Percentiles rank a stretch among this genome's conserved stretches.
These are phyloP conservation scores for Ustilaginoidea virens DNA, from an alignment of 2,329 filamentous ascomycete genomes.

Conservation along the genomic window DNA sequence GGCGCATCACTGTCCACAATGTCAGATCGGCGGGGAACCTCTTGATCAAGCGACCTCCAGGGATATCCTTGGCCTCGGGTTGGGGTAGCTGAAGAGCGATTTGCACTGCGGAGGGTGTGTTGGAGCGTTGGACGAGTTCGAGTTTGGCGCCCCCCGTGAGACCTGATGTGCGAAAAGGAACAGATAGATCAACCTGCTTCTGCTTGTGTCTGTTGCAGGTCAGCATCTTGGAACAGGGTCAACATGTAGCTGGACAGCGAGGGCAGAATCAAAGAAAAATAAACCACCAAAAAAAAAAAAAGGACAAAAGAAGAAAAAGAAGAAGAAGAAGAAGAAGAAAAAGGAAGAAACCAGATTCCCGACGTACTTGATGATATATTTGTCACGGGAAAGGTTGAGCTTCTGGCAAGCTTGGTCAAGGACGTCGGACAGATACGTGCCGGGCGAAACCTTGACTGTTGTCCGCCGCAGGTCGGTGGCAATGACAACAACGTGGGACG, in stretches of 20 bases:
- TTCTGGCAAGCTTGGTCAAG: constrained; percentile 78
- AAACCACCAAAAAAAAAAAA: not conserved
- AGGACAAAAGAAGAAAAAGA: not conserved
- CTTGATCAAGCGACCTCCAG: constrained; percentile 56
- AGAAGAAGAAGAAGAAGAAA: not conserved
- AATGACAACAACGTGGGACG: constrained; percentile 78
- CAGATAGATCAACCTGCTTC: constrained; percentile 71
- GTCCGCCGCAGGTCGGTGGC: constrained; percentile 63
- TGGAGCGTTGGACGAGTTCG: constrained; percentile 76
- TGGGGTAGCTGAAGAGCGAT: constrained; percentile 78
- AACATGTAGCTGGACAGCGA: not conserved
- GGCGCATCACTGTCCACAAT: constrained; percentile 77
- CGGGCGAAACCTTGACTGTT: constrained; percentile 69
- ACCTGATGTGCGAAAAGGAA: constrained; percentile 69
- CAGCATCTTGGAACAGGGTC: constrained; percentile 1
- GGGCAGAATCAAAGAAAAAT: not conserved
- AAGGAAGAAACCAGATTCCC: no score
- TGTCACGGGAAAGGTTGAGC: constrained; percentile 55
- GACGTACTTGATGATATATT: constrained; percentile 68
- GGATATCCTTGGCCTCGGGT: constrained; percentile 46
- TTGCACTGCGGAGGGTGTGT: constrained; percentile 70
- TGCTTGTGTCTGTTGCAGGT: constrained; percentile 52
- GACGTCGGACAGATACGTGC: constrained; percentile 70
- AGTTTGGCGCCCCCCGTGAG: constrained; percentile 78
- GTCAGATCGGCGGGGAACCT: constrained; percentile 82